These are phyloP conservation scores for Novymonas esmeraldas DNA, from an alignment of 208 protist species.

Conservation along the genomic window DNA sequence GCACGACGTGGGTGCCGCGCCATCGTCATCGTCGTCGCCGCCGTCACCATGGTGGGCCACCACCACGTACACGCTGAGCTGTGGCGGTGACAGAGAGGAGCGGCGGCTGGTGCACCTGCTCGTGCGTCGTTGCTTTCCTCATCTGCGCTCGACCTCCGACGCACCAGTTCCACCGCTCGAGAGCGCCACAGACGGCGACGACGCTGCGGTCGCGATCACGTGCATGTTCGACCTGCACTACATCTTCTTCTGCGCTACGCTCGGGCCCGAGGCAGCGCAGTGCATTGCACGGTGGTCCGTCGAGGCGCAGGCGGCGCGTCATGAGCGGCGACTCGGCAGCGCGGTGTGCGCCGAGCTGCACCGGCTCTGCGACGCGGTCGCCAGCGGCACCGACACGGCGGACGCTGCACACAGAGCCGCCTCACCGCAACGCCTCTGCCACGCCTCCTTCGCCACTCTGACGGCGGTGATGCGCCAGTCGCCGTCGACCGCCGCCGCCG, in stretches of 20 bases:
- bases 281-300: slow-evolving; percentile 40
- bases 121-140: slow-evolving; percentile 46
- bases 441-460: slow-evolving; percentile 22
- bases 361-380: background rate
- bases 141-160: slow-evolving; percentile 39
- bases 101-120: slow-evolving; percentile 32
- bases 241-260: slow-evolving; percentile 38
- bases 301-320: slow-evolving; percentile 17
- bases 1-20: background rate
- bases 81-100: slow-evolving; percentile 14
- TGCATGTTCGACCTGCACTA: slow-evolving; percentile 38
- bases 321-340: slow-evolving; percentile 5
- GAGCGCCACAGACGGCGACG: slow-evolving; percentile 7
- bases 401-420: background rate
- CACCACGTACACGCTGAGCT: slow-evolving; percentile 4
- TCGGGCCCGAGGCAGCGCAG: slow-evolving; percentile 35
- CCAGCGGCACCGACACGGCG: background rate
- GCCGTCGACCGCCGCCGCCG: background rate
- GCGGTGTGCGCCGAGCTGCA: slow-evolving; percentile 6
- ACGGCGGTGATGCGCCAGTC: slow-evolving; percentile 9
- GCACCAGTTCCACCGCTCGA: background rate
- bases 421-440: slow-evolving; percentile 9
- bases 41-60: slow-evolving; percentile 2
- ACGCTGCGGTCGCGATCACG: slow-evolving; percentile 10
- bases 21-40: background rate